These are phyloP conservation scores for Neurospora pannonica DNA, from an alignment of 495 filamentous ascomycete genomes.

Conservation along the genomic window DNA sequence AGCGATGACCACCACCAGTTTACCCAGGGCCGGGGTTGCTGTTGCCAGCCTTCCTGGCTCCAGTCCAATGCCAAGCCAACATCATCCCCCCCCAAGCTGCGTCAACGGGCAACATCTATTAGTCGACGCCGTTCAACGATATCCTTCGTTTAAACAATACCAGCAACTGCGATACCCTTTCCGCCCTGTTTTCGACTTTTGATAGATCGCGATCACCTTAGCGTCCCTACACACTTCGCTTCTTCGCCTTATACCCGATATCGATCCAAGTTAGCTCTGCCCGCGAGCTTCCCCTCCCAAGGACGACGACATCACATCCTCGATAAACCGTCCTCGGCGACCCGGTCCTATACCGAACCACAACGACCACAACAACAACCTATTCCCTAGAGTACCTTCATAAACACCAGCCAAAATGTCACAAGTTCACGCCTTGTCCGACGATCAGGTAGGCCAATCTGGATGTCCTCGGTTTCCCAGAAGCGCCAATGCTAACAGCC, in stretches of 20 bases:
- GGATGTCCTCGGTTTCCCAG: too few species aligned
- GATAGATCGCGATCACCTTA: background rate
- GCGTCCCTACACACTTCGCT: background rate
- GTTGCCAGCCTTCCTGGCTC: background rate
- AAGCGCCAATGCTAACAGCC: background rate
- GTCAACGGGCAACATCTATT: background rate
- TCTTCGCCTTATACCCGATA: background rate
- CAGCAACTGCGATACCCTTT: background rate
- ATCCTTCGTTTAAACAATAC: background rate
- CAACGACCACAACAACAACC: background rate
- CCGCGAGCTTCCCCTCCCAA: background rate
- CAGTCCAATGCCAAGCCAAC: background rate
- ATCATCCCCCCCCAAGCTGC: background rate
- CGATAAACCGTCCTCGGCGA: background rate
- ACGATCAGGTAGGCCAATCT: conserved; percentile 80
- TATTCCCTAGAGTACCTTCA: conserved; percentile 15
- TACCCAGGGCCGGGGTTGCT: background rate
- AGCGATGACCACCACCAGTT: background rate
- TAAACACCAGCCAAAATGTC: conserved; percentile 59
- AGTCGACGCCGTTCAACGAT: background rate
- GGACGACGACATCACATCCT: background rate
- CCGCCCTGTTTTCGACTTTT: background rate
- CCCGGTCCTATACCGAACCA: background rate
- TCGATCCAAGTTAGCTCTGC: background rate
- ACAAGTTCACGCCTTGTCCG: conserved; percentile 83